Percentiles rank a stretch among this genome's conserved stretches.
Conservation (phyloP, 2,329 filamentous ascomycete genomes). For the Rhinocladiella mackenziei region DNA sequence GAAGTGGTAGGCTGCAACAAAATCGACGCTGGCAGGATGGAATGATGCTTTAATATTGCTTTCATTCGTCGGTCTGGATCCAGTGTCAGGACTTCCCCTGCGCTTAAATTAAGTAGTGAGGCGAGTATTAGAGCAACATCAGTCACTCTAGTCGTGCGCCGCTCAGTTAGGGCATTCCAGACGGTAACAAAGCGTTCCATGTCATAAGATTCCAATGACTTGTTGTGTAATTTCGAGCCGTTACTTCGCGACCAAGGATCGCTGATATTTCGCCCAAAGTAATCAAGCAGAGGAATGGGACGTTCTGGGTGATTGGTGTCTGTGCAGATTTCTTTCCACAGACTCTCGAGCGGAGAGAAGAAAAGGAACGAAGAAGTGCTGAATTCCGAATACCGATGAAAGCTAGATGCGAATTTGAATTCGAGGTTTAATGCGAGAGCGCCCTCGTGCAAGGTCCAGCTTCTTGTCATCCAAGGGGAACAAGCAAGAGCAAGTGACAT, state of each 20-base stretch:
- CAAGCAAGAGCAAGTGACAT: background rate
- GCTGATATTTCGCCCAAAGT: background rate
- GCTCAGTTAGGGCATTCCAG: background rate
- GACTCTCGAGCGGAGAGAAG: background rate
- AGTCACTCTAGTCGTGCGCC: background rate
- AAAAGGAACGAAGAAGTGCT: background rate
- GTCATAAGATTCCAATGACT: background rate
- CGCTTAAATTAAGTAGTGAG: background rate
- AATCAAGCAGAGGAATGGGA: background rate
- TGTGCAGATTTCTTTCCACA: background rate
- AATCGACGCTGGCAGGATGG: background rate
- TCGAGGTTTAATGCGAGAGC: background rate
- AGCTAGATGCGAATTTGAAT: background rate
- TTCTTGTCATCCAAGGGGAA: background rate
- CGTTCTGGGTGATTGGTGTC: background rate
- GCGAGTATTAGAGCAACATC: background rate
- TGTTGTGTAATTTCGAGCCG: too few relatives aligned
- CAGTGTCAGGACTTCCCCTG: background rate
- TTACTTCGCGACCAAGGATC: background rate
- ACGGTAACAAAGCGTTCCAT: background rate
- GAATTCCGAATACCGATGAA: background rate
- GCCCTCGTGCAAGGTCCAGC: background rate
- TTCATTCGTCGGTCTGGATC: background rate
- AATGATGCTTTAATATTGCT: background rate
- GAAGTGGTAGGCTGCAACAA: background rate